Base-by-base conservation (phyloP, 306 rosid genomes). In the Pyrus communis region DNA sequence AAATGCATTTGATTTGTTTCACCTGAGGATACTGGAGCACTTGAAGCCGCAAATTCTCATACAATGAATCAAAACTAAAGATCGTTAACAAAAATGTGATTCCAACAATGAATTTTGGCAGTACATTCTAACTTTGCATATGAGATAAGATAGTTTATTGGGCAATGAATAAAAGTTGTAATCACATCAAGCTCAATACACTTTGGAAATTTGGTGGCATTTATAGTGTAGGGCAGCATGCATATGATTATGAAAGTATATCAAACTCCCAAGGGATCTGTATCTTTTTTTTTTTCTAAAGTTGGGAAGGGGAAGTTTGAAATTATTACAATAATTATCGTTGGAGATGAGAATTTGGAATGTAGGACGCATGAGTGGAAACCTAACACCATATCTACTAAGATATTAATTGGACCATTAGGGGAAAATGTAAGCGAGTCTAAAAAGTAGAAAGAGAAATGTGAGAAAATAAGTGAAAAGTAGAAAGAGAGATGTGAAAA, bases 371-470 rank as follows among this genome's bases (percentile, higher is more conserved):
- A 35, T 35, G 9, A 0, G 9, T 35, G 9, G 2, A 35, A 35
- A 35, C 2, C 40, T 5, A 35, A 35, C 2, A 35, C 0, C 40
- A 0, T 35, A 35, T 35, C 0, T 0, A 35, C 2, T 35, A 35
- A 35, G 9, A 35, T 35, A 35, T 35, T 35, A 35, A 7, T 35
- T 35, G 0, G 40, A 35, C 40, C 2, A 35, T 9, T 35, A 7
- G 0, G 2, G 9, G 7, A 35, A 35, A 35, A 35, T 7, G 40
- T 35, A 35, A 35, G 40, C 2, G 0, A 35, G 40, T 35, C 7
- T 7, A 9, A 35, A 35, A 35, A 35, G 40, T 35, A 1, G 40
- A 35, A 35, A 35, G 9, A 35, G 2, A 35, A 7, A 35, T 35
- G 40, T 35, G 40, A 7, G 40, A 35, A 10, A 14, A 8, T 11